Conservation (phyloP, 139 green algal species). For the Coelastrella sp. region DNA sequence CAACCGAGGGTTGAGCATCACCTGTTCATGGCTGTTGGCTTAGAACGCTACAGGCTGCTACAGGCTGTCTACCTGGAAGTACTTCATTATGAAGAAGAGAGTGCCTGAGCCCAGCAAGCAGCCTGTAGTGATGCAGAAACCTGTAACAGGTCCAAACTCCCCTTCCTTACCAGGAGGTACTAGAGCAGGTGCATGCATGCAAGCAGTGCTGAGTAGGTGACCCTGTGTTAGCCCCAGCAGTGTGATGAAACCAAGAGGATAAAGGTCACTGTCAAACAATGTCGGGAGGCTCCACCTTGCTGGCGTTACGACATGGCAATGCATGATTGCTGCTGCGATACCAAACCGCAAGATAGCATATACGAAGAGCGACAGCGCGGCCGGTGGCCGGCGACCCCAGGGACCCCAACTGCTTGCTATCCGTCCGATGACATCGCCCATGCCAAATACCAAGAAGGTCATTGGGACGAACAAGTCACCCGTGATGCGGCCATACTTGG, state of each 20-base stretch:
- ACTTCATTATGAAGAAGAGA: constrained; percentile 63
- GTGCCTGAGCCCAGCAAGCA: constrained; percentile 36
- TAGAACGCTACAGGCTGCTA: no score
- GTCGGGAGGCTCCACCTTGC: constrained; percentile 43
- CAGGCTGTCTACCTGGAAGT: constrained; percentile 53
- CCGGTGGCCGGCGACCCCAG: constrained; percentile 41
- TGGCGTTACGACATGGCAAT: constrained; percentile 54
- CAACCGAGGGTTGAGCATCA: no score
- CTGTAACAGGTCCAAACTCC: constrained; percentile 46
- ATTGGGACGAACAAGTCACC: constrained; percentile 58
- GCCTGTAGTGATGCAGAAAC: constrained; percentile 42
- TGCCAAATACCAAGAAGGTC: constrained; percentile 52
- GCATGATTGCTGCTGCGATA: constrained; percentile 40
- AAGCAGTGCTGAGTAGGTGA: constrained; percentile 50
- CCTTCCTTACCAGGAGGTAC: constrained; percentile 49
- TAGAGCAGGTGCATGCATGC: constrained; percentile 54
- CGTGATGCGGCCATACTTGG: constrained; percentile 15
- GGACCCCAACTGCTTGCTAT: constrained; percentile 43
- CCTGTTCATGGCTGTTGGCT: background rate
- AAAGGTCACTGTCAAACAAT: constrained; percentile 45
- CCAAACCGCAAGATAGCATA: constrained; percentile 45
- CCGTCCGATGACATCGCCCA: constrained; percentile 51
- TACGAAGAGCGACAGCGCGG: constrained; percentile 12
- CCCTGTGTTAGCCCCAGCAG: constrained; percentile 56
- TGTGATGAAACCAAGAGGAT: constrained; percentile 40